These are phyloP conservation scores for Ascochyta viciae-villosae DNA, from an alignment of 2,329 filamentous ascomycete species.

Conservation along the genomic window DNA sequence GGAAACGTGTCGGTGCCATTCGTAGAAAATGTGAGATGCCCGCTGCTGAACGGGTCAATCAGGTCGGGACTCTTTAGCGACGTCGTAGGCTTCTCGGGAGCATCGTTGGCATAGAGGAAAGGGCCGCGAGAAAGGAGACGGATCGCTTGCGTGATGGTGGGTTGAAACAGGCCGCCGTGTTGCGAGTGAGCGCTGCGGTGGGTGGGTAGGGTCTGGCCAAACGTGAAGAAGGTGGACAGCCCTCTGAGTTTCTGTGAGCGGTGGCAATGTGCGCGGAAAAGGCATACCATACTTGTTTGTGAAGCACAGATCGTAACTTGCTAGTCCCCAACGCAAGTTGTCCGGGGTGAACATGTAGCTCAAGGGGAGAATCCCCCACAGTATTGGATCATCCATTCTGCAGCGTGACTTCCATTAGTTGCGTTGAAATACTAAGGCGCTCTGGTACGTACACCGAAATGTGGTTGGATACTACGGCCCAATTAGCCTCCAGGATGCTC, in stretches of 20 bases:
- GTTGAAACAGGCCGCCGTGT: constrained; percentile 86
- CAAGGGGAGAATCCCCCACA: constrained; percentile 88
- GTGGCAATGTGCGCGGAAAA: neutral
- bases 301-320: constrained; percentile 95
- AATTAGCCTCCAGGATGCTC: constrained; percentile 22
- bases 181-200: constrained; percentile 81
- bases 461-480: constrained; percentile 77
- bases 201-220: constrained; percentile 89
- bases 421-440: constrained; percentile 13
- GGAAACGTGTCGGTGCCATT: constrained; percentile 70
- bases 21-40: constrained; percentile 68
- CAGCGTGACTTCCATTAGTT: constrained; percentile 21
- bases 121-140: constrained; percentile 74
- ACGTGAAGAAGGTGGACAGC: constrained; percentile 79
- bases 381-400: constrained; percentile 90
- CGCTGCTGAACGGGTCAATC: constrained; percentile 63
- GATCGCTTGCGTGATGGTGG: constrained; percentile 85
- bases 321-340: constrained; percentile 87
- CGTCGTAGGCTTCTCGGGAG: constrained; percentile 30
- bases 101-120: constrained; percentile 45
- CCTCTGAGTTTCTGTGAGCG: constrained; percentile 57
- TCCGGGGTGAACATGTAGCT: constrained; percentile 73
- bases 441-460: constrained; percentile 77
- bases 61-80: constrained; percentile 42
- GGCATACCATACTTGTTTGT: constrained; percentile 70